These are phyloP conservation scores for Bryoerythrophyllum caledonicum DNA, from an alignment of 225 moss, liverwort and hornwort species.

Conservation along the genomic window DNA sequence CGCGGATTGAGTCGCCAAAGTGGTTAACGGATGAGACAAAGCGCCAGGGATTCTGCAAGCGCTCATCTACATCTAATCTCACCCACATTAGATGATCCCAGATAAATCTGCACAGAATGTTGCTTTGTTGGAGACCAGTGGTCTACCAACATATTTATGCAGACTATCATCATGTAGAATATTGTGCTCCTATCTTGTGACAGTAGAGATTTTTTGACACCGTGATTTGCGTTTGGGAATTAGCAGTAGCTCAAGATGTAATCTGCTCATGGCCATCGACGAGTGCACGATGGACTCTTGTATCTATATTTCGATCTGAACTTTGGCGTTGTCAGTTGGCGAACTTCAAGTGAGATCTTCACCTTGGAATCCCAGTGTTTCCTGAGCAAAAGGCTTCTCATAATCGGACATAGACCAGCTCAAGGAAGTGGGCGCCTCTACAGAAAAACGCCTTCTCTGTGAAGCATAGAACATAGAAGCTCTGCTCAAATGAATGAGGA, in stretches of 20 bases:
- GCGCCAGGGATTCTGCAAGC: slow-evolving; percentile 14
- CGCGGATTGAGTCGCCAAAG: slow-evolving; percentile 28
- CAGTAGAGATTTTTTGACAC: slow-evolving; percentile 29
- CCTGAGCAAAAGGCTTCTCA: neutral
- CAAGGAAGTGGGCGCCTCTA: neutral
- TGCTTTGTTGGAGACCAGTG: neutral
- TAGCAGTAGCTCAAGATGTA: neutral
- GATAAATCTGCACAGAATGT: neutral
- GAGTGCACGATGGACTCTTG: slow-evolving; percentile 34
- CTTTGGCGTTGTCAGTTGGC: slow-evolving; percentile 1
- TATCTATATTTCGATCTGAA: slow-evolving; percentile 12
- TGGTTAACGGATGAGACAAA: slow-evolving; percentile 42
- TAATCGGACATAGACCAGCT: neutral
- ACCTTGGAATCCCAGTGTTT: slow-evolving; percentile 7
- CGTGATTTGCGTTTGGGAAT: slow-evolving; percentile 10
- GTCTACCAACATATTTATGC: slow-evolving; percentile 12
- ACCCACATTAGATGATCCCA: slow-evolving; percentile 14
- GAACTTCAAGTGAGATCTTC: too few relatives aligned
- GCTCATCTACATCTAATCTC: neutral
- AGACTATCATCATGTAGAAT: slow-evolving; percentile 29
- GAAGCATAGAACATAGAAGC: too few relatives aligned
- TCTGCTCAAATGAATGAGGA: too few relatives aligned
- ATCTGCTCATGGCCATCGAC: slow-evolving; percentile 5
- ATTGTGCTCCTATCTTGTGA: slow-evolving; percentile 23
- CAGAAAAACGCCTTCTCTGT: too few relatives aligned